These are phyloP conservation scores for Cicer pinnatifidum DNA, from an alignment of 306 rosid genomes.

Conservation along the genomic window DNA sequence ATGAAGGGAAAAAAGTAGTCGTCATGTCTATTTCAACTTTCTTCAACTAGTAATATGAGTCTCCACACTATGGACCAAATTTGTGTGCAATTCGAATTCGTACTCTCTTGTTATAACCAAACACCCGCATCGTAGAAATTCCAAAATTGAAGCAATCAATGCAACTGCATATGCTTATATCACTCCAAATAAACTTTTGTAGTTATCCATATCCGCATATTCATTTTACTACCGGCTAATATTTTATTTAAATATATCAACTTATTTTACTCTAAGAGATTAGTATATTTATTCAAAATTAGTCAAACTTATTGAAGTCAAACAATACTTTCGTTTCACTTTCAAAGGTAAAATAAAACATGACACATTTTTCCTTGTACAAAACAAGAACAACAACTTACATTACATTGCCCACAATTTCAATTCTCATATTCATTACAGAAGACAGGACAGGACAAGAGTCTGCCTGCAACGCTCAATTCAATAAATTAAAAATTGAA, in stretches of 20 bases:
- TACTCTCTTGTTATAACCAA: conserved; percentile 36
- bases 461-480: conserved; percentile 21
- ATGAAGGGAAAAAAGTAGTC: conserved; percentile 30
- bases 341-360: conserved; percentile 15
- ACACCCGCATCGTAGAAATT: conserved; percentile 36
- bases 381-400: conserved; percentile 36
- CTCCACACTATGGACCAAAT: conserved; percentile 4
- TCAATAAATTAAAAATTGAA: conserved; percentile 19
- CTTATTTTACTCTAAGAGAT: no score
- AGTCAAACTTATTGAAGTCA: conserved; percentile 19
- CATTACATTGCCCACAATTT: conserved; percentile 25
- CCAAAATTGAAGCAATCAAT: conserved; percentile 45
- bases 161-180: conserved; percentile 14
- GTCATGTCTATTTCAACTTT: conserved; percentile 41
- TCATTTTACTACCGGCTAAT: no score
- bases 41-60: conserved; percentile 28
- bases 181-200: not conserved
- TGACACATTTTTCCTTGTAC: conserved; percentile 12
- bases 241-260: no score
- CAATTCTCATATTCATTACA: conserved; percentile 32
- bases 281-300: not conserved
- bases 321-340: conserved; percentile 24
- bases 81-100: conserved; percentile 11
- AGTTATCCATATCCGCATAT: conserved; percentile 15
- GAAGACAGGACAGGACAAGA: not conserved